Conservation (phyloP, 2,329 filamentous ascomycete species). For the Neofusicoccum laricinum region DNA sequence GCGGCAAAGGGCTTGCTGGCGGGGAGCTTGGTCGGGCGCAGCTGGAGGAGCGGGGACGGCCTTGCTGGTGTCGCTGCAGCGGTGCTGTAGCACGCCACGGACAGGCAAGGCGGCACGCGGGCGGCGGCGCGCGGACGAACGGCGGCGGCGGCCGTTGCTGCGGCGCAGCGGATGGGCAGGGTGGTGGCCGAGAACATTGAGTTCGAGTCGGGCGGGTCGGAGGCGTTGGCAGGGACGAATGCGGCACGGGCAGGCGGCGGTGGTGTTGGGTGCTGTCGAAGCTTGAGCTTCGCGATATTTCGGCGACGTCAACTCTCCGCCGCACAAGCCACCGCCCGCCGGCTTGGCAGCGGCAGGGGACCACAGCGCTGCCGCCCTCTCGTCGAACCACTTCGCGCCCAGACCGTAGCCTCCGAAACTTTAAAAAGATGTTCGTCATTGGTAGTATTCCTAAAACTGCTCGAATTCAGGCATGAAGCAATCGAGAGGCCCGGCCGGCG, state of each 20-base stretch:
- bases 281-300: slow-evolving; percentile 10
- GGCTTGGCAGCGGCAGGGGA: slow-evolving; percentile 2
- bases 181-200: slow-evolving; percentile 10
- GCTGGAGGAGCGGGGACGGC: slow-evolving; percentile 1
- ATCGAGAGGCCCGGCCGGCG: not conserved
- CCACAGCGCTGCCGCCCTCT: not conserved
- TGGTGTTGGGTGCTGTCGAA: not conserved
- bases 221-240: not conserved
- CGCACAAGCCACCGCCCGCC: slow-evolving; percentile 6
- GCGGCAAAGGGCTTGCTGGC: not conserved
- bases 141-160: slow-evolving; percentile 2
- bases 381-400: not conserved
- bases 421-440: slow-evolving; percentile 10
- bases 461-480: not conserved
- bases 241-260: not conserved
- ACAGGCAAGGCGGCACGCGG: slow-evolving; percentile 6
- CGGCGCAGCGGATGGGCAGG: slow-evolving; percentile 12
- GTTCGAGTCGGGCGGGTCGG: not conserved
- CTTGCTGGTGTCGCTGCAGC: not conserved
- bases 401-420: not conserved
- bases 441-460: slow-evolving; percentile 8
- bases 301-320: slow-evolving; percentile 12
- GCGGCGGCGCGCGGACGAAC: slow-evolving; percentile 5
- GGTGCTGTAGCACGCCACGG: slow-evolving; percentile 7
- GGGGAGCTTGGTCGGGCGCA: not conserved